These are phyloP conservation scores for Cryptococcus amylolentus DNA, from an alignment of 1,284 basidiomycete species.

Conservation along the genomic window DNA sequence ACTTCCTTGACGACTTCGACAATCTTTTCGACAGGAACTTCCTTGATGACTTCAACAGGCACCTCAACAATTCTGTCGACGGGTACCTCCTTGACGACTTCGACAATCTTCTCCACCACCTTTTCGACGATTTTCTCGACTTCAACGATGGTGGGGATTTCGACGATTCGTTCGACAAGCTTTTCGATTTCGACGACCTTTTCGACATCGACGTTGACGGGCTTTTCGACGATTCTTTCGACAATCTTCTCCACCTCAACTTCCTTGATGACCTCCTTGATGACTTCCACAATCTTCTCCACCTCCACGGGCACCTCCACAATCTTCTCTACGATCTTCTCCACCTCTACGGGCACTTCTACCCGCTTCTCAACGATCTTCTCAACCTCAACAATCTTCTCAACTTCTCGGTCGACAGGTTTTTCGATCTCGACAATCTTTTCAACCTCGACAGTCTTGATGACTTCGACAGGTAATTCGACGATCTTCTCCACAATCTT, in stretches of 20 bases:
- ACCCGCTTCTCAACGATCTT: constrained; percentile 27
- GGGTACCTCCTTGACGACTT: constrained; percentile 39
- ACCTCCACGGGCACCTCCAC: constrained; percentile 32
- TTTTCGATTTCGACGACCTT: constrained; percentile 38
- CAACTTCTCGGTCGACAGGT: constrained; percentile 29
- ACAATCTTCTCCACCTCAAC: constrained; percentile 40
- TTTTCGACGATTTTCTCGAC: constrained; percentile 39
- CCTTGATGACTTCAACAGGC: constrained; percentile 20
- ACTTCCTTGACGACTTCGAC: constrained; percentile 41
- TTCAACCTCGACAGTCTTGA: constrained; percentile 39
- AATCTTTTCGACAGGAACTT: constrained; percentile 40
- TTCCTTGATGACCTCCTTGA: constrained; percentile 28
- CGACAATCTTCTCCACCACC: constrained; percentile 39
- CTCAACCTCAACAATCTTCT: constrained; percentile 29
- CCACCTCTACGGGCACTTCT: constrained; percentile 24
- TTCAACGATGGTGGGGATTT: constrained; percentile 44
- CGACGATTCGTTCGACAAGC: constrained; percentile 42
- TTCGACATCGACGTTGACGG: constrained; percentile 25
- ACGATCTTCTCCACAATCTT: constrained; percentile 31
- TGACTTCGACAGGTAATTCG: constrained; percentile 31
- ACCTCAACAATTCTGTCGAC: constrained; percentile 35
- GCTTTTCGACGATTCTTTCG: constrained; percentile 39
- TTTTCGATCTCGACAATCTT: constrained; percentile 44
- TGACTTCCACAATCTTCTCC: constrained; percentile 35
- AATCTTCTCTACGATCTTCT: constrained; percentile 35